phyloP scores from a whole-genome alignment of 768 basidiomycete genomes.

The Dacryopinax spathularia region DNA sequence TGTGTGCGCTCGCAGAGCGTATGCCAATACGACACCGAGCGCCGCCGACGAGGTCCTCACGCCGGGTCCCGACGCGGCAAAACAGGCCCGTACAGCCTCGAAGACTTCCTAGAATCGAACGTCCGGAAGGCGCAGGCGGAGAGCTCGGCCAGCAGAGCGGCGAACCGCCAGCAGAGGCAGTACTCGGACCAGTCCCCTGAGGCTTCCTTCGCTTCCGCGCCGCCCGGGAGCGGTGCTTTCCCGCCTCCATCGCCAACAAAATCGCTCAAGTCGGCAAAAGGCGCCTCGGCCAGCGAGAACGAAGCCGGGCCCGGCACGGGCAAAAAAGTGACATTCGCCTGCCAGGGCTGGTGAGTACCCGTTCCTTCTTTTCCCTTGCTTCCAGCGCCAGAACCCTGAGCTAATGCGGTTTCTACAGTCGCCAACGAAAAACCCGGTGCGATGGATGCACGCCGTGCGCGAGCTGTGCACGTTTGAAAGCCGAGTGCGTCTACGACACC shows the following conservation, averaged over 20 bases:
- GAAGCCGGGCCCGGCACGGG: background rate
- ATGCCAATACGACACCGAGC: background rate
- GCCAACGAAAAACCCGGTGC: background rate
- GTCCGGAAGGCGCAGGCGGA: background rate
- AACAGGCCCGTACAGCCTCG: background rate
- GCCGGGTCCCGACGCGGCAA: background rate
- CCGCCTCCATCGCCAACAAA: background rate
- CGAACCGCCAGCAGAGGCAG: background rate
- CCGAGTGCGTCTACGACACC: background rate
- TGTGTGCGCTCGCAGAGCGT: background rate
- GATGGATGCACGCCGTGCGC: conserved; percentile 1
- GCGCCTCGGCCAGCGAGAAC: background rate
- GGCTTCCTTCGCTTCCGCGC: background rate
- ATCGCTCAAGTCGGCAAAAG: background rate
- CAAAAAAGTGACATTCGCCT: conserved; percentile 2
- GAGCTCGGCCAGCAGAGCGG: background rate
- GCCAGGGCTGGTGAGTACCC: background rate
- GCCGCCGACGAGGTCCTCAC: background rate
- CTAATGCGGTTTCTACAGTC: background rate
- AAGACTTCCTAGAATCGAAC: background rate
- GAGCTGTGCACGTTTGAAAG: background rate
- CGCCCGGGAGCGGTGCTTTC: background rate
- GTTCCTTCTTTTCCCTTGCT: too few relatives aligned
- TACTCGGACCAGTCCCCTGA: background rate
- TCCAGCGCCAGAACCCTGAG: background rate